A percentile compares a stretch with the other conserved stretches of the same genome.
phyloP scores from a whole-genome alignment of 768 basidiomycete genomes.

The Leccinum incarnatum region DNA sequence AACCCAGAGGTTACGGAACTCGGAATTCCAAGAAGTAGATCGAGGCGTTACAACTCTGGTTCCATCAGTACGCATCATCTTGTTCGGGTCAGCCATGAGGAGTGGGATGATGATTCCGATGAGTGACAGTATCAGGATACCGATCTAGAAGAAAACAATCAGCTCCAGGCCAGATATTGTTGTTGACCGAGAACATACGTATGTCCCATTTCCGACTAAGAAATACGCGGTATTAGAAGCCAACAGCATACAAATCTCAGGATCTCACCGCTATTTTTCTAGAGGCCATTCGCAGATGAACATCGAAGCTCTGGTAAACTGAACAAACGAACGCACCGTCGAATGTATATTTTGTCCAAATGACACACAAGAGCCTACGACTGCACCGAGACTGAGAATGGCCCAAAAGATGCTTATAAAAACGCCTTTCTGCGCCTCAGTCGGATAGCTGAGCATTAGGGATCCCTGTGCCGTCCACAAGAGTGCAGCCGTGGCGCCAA shows the following conservation, averaged over 20 bases:
- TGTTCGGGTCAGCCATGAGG: conserved; percentile 66
- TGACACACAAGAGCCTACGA: conserved; percentile 73
- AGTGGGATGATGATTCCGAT: conserved; percentile 64
- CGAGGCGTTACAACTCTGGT: conserved; percentile 59
- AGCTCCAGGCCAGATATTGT: not conserved
- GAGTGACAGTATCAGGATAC: conserved; percentile 65
- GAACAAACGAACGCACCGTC: conserved; percentile 37
- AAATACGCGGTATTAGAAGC: not conserved
- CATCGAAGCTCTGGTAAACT: not conserved
- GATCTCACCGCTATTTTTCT: conserved; percentile 29
- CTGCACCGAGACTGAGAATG: conserved; percentile 76
- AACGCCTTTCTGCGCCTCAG: conserved; percentile 68
- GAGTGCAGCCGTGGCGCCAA: conserved; percentile 68
- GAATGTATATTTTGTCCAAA: conserved; percentile 68
- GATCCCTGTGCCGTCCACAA: conserved; percentile 84
- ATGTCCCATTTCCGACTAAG: conserved; percentile 68
- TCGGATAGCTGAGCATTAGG: conserved; percentile 79
- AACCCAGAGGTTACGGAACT: conserved; percentile 66
- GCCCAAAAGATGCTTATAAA: conserved; percentile 79
- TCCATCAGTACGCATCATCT: conserved; percentile 73
- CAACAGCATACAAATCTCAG: not conserved
- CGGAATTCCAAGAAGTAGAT: conserved; percentile 72
- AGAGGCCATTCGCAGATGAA: not conserved
- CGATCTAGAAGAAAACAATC: conserved; percentile 6
- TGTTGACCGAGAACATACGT: conserved; percentile 43